phyloP scores from a whole-genome alignment of 768 basidiomycete species.

The Termitomyces titanicus region DNA sequence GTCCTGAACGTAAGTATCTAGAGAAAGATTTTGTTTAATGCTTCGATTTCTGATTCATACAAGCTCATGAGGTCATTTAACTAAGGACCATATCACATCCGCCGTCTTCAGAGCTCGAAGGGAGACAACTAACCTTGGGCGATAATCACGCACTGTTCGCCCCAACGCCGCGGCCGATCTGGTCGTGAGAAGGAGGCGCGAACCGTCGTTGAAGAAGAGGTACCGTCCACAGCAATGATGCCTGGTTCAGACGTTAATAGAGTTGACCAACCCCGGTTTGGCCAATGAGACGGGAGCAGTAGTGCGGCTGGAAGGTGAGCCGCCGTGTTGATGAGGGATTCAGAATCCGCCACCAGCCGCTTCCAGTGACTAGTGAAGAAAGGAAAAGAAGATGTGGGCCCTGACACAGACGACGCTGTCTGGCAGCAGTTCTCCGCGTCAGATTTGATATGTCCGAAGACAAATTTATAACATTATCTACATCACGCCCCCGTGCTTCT shows the following conservation, averaged over 20 bases:
- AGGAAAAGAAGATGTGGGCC: slow-evolving; percentile 5
- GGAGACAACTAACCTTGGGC: slow-evolving; percentile 6
- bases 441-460: slow-evolving; percentile 14
- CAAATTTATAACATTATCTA: slow-evolving; percentile 5
- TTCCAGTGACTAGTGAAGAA: slow-evolving; percentile 11
- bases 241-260: background rate
- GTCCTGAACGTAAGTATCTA: slow-evolving; percentile 5
- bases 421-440: slow-evolving; percentile 11
- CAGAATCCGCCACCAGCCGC: slow-evolving; percentile 11
- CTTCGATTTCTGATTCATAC: background rate
- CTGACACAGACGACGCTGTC: slow-evolving; percentile 1
- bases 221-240: background rate
- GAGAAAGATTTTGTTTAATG: background rate
- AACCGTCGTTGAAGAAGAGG: background rate
- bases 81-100: slow-evolving; percentile 6
- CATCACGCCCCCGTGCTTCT: background rate
- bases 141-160: slow-evolving; percentile 2
- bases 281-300: slow-evolving; percentile 1
- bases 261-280: slow-evolving; percentile 1
- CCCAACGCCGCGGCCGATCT: background rate
- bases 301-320: background rate
- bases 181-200: background rate
- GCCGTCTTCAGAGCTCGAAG: background rate
- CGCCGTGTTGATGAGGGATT: slow-evolving; percentile 4
- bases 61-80: slow-evolving; percentile 3